These are phyloP conservation scores for Chamaecyparis obtusa DNA, from an alignment of 75 land plant genomes.

Conservation along the genomic window DNA sequence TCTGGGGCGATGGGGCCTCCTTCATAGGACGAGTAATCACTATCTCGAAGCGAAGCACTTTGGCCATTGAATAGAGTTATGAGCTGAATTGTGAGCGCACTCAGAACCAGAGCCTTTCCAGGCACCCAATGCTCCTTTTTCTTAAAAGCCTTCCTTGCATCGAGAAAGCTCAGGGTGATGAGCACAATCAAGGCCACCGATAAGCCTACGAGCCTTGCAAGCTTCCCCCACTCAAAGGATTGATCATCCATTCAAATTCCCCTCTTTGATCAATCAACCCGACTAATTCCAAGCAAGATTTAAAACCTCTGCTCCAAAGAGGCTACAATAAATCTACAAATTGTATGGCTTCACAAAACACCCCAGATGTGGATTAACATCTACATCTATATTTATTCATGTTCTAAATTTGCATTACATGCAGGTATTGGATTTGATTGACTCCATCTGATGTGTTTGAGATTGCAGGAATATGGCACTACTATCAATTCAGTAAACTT, in stretches of 20 bases:
- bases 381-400: no score
- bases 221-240: background rate
- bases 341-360: background rate
- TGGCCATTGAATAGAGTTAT: background rate
- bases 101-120: background rate
- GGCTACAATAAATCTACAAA: no score
- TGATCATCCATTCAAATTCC: background rate
- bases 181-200: background rate
- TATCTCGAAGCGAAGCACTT: background rate
- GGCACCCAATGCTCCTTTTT: background rate
- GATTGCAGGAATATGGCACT: no score
- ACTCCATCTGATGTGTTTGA: no score
- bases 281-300: background rate
- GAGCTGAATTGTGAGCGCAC: slow-evolving; percentile 3
- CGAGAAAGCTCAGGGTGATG: background rate
- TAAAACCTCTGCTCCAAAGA: background rate
- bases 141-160: background rate
- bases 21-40: background rate
- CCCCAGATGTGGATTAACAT: no score
- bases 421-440: no score
- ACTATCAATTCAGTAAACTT: no score
- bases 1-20: no score
- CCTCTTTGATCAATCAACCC: no score
- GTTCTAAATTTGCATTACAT: no score
- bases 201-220: background rate